phyloP scores from a whole-genome alignment of 1,139 yeast genomes.

The Zygotorulaspora mrakii region DNA sequence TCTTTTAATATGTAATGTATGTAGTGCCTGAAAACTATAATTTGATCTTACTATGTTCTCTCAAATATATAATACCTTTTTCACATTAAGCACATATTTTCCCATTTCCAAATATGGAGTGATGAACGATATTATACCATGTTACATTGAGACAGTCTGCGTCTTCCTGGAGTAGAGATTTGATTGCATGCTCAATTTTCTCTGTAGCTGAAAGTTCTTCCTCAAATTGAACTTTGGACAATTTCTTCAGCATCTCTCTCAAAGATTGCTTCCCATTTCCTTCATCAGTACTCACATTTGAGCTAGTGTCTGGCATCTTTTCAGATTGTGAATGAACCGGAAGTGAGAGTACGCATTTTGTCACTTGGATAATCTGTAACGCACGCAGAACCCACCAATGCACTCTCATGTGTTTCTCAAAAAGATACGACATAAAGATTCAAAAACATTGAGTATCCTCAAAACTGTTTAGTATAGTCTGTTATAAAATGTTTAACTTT shows the following conservation, averaged over 20 bases:
- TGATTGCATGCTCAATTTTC: conserved; percentile 10
- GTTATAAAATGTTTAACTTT: no score
- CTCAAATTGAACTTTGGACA: conserved; percentile 10
- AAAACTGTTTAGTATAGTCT: no score
- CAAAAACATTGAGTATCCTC: neutral
- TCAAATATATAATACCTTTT: conserved; percentile 1
- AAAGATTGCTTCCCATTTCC: neutral
- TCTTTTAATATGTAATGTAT: conserved; percentile 1
- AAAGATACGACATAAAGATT: no score
- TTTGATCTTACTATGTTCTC: neutral
- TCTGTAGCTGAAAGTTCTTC: conserved; percentile 7
- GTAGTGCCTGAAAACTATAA: neutral
- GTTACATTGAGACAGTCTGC: conserved; percentile 44
- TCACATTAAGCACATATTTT: conserved; percentile 39
- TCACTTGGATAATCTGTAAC: no score
- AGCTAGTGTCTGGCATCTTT: no score
- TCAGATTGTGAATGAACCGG: no score
- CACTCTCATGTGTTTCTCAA: neutral
- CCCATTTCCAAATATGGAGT: conserved; percentile 48
- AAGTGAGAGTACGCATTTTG: no score
- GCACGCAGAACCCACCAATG: no score
- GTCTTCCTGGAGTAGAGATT: conserved; percentile 9
- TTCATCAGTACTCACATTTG: no score
- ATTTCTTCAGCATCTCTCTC: conserved; percentile 13
- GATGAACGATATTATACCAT: conserved; percentile 49